phyloP scores from a whole-genome alignment of 805 yeast species.

The Candida corydali region DNA sequence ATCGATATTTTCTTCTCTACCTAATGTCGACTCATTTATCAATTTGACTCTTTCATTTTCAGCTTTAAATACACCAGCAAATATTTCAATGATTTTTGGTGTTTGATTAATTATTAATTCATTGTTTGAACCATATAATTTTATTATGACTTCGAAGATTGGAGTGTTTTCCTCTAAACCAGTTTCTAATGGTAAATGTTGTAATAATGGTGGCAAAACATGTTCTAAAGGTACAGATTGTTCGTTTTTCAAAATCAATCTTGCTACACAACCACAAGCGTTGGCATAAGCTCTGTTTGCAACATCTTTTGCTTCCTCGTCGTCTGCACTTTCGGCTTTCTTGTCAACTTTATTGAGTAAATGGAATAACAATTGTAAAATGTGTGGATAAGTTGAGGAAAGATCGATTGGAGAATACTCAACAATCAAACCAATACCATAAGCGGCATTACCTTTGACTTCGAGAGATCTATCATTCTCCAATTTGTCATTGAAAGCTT shows the following conservation, averaged over 20 bases:
- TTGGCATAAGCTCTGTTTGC: slow-evolving; percentile 85
- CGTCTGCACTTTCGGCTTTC: slow-evolving; percentile 45
- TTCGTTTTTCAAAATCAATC: slow-evolving; percentile 76
- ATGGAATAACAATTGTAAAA: slow-evolving; percentile 72
- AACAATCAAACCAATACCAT: slow-evolving; percentile 82
- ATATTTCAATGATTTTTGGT: slow-evolving; percentile 60
- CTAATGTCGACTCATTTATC: slow-evolving; percentile 70
- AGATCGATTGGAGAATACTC: slow-evolving; percentile 55
- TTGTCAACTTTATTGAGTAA: slow-evolving; percentile 66
- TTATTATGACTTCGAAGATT: slow-evolving; percentile 71
- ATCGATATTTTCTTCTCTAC: slow-evolving; percentile 80
- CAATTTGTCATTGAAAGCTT: slow-evolving; percentile 64
- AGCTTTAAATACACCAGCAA: slow-evolving; percentile 67
- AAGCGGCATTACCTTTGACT: slow-evolving; percentile 93
- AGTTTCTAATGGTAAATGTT: slow-evolving; percentile 79
- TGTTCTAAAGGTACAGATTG: slow-evolving; percentile 66
- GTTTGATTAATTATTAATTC: slow-evolving; percentile 52
- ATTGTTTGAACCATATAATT: slow-evolving; percentile 63
- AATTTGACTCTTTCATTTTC: slow-evolving; percentile 71
- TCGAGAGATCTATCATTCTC: slow-evolving; percentile 75
- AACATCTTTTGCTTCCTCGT: slow-evolving; percentile 74
- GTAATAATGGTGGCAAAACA: slow-evolving; percentile 71
- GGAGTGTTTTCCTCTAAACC: slow-evolving; percentile 94
- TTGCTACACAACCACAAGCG: slow-evolving; percentile 95
- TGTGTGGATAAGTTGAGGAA: slow-evolving; percentile 59